Conservation (phyloP, 352 stramenopile genomes). For the Pilasporangium apinafurcum region DNA sequence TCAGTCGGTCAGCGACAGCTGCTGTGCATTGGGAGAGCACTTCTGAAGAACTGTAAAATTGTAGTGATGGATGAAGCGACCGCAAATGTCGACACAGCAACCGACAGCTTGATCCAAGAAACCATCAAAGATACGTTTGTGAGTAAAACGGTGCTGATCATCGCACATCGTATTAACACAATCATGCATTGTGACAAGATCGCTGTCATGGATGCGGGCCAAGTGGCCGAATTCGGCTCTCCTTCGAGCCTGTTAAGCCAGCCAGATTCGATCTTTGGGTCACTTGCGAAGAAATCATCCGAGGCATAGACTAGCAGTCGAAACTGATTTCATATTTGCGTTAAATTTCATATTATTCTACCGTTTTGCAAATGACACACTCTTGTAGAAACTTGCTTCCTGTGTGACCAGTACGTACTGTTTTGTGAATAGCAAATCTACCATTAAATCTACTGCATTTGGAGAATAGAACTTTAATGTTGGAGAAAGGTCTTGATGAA, state of each 20-base stretch:
- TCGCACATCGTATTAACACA: conserved; percentile 95
- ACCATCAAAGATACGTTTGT: conserved; percentile 61
- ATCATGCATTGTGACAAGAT: conserved; percentile 93
- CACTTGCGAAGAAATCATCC: conserved; percentile 17
- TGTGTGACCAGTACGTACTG: no score
- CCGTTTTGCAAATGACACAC: no score
- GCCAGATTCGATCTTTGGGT: conserved; percentile 22
- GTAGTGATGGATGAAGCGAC: conserved; percentile 94
- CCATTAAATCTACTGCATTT: no score
- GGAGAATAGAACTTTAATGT: no score
- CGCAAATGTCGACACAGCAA: conserved; percentile 81
- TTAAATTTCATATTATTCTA: no score
- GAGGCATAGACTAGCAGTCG: no score
- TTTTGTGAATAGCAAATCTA: no score
- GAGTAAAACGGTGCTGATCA: conserved; percentile 89
- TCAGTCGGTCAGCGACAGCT: conserved; percentile 48
- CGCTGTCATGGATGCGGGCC: conserved; percentile 87
- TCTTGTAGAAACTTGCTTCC: no score
- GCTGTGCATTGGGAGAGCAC: conserved; percentile 69
- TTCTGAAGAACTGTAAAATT: conserved; percentile 82
- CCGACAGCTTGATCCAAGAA: conserved; percentile 84
- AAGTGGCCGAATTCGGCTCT: conserved; percentile 74
- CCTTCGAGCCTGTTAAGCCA: conserved; percentile 55
- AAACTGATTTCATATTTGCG: no score
- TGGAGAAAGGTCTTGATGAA: no score